A percentile compares a stretch with the other conserved stretches of the same genome.
Conservation (phyloP, 169 alveolate genomes). For the Plasmodium gonderi region DNA sequence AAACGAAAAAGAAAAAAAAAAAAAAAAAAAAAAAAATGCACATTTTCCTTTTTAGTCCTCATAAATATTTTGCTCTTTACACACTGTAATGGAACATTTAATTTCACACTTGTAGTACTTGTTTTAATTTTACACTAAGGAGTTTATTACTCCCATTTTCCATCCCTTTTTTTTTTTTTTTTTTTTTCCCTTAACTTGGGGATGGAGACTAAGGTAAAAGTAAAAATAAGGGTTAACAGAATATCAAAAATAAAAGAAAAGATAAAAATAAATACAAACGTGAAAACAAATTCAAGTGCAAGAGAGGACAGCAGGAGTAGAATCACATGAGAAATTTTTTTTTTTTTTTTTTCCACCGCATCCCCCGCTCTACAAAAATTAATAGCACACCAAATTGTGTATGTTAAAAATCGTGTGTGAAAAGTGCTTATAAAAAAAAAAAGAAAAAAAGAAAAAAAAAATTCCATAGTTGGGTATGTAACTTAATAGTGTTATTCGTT, state of each 20-base stretch:
- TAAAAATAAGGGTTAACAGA: neutral
- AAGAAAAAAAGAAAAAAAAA: neutral
- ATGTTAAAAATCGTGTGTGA: neutral
- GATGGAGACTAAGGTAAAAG: neutral
- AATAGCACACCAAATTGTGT: neutral
- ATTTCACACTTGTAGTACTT: too few species aligned
- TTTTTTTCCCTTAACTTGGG: neutral
- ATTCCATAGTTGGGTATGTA: neutral
- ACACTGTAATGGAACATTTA: too few species aligned
- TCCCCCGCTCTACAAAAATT: neutral
- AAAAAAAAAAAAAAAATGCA: neutral
- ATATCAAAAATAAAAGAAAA: neutral
- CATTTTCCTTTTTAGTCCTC: neutral
- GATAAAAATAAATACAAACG: neutral
- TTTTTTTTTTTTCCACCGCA: too few species aligned
- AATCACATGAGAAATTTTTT: neutral
- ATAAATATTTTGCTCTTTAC: neutral
- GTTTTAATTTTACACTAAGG: too few species aligned
- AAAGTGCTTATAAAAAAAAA: neutral
- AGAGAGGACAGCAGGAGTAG: neutral
- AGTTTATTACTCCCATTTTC: too few species aligned
- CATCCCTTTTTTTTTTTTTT: neutral
- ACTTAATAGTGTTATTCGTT: too few species aligned
- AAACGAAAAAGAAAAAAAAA: neutral
- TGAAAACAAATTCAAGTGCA: neutral